Evolutionary conservation across 352 stramenopile genomes (phyloP).

Genomic region (Phytopythium sindhum): DNA sequence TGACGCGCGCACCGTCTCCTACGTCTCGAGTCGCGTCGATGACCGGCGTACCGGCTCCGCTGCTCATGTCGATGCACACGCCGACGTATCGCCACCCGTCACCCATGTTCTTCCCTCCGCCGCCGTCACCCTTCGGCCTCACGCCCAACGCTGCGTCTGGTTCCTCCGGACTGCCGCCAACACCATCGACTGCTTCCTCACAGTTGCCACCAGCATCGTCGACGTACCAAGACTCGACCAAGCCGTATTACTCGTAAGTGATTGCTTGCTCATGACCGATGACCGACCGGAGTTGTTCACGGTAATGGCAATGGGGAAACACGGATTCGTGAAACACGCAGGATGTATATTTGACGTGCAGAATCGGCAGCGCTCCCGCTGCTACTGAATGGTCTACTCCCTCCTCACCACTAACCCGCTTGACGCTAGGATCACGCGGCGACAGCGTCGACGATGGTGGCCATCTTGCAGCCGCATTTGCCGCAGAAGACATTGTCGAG

Average conservation of each 20-base stretch:
- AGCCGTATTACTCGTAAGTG: constrained; percentile 1
- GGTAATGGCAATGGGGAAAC: neutral
- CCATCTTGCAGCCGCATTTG: constrained; percentile 14
- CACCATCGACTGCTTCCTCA: neutral
- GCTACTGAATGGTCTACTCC: neutral
- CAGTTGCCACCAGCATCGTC: neutral
- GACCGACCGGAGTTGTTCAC: neutral
- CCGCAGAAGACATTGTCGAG: constrained; percentile 23
- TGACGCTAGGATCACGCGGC: neutral
- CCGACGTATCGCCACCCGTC: neutral
- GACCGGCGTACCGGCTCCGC: neutral
- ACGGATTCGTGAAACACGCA: neutral
- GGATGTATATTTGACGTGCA: constrained; percentile 5
- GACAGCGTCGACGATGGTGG: neutral
- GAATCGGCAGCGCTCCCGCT: neutral
- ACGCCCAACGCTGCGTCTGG: neutral
- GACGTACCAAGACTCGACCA: neutral
- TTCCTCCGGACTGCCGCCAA: neutral
- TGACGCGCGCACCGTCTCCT: neutral
- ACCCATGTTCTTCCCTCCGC: constrained; percentile 4
- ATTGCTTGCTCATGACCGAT: neutral
- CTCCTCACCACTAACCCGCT: neutral
- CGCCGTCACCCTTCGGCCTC: constrained; percentile 3
- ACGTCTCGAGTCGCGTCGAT: neutral
- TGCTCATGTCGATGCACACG: neutral